Conservation (phyloP, 2,329 filamentous ascomycete genomes). For the Pestalotiopsis sp. region DNA sequence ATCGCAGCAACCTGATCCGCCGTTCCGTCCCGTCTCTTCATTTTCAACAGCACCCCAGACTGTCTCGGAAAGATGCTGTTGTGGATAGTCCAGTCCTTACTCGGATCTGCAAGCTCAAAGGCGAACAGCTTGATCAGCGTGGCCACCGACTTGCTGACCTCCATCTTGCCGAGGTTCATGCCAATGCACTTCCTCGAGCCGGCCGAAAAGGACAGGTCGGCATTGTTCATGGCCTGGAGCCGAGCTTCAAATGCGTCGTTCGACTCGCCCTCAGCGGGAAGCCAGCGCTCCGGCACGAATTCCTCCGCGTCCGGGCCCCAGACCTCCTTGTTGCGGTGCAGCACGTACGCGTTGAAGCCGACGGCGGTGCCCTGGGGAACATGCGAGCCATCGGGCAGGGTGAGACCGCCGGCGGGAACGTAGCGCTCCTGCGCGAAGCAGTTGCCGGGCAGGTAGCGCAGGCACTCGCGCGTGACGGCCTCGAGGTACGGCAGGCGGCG, state of each 20-base stretch:
- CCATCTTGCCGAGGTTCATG: slow-evolving; percentile 26
- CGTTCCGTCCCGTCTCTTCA: neutral
- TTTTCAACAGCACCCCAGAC: neutral
- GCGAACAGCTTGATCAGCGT: slow-evolving; percentile 42
- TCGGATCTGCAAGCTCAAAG: slow-evolving; percentile 14
- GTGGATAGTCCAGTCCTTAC: slow-evolving; percentile 5
- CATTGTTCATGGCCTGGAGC: slow-evolving; percentile 55
- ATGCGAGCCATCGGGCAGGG: slow-evolving; percentile 25
- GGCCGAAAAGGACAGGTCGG: slow-evolving; percentile 20
- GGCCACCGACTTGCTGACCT: slow-evolving; percentile 34
- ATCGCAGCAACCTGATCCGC: neutral
- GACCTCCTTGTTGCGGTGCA: slow-evolving; percentile 31
- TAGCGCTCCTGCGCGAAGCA: slow-evolving; percentile 44
- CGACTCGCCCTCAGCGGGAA: slow-evolving; percentile 31
- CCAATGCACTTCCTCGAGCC: slow-evolving; percentile 14
- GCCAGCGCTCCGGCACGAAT: slow-evolving; percentile 46
- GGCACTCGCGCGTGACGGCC: slow-evolving; percentile 47
- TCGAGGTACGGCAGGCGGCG: slow-evolving; percentile 36
- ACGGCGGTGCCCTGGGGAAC: slow-evolving; percentile 30
- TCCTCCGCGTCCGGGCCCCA: slow-evolving; percentile 42
- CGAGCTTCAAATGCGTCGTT: slow-evolving; percentile 36
- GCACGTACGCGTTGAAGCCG: slow-evolving; percentile 32
- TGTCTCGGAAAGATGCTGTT: slow-evolving; percentile 13
- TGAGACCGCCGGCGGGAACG: slow-evolving; percentile 38
- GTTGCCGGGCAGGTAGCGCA: slow-evolving; percentile 44